A percentile compares a stretch with the other conserved stretches of the same genome.
Evolutionary conservation across 192 early-diverging fungal species (phyloP).

Genomic region (Podila verticillata): DNA sequence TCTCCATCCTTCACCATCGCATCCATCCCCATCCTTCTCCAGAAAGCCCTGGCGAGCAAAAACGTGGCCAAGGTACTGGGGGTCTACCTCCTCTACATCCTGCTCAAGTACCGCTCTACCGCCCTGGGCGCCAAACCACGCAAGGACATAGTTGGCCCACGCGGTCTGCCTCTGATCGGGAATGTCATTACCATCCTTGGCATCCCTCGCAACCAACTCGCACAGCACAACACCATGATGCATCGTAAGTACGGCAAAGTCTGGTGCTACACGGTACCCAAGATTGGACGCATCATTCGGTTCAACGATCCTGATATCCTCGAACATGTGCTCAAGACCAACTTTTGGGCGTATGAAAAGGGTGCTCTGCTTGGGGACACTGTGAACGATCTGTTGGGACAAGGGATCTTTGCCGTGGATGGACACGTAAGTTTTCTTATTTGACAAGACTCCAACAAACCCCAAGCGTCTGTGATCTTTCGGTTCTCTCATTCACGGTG

Average conservation of each 20-base stretch:
- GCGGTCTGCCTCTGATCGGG: conserved; percentile 43
- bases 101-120: conserved; percentile 39
- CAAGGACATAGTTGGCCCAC: conserved; percentile 29
- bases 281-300: conserved; percentile 30
- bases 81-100: conserved; percentile 24
- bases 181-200: conserved; percentile 31
- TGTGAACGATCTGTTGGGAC: conserved; percentile 21
- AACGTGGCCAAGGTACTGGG: conserved; percentile 12
- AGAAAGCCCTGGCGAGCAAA: conserved; percentile 8
- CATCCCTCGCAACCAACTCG: conserved; percentile 7
- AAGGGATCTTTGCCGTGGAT: conserved; percentile 49
- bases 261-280: conserved; percentile 21
- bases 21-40: conserved; percentile 2
- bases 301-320: conserved; percentile 31
- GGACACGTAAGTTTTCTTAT: conserved; percentile 10
- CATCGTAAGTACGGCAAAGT: conserved; percentile 14
- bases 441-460: neutral
- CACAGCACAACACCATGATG: conserved; percentile 7
- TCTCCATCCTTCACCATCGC: neutral
- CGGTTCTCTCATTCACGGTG: neutral
- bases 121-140: conserved; percentile 25
- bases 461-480: too few relatives aligned
- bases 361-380: conserved; percentile 8
- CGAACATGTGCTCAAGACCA: conserved; percentile 50
- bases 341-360: conserved; percentile 49